A percentile compares a stretch with the other conserved stretches of the same genome.
These are phyloP conservation scores for Choricystis sp. DNA, from an alignment of 139 green algal species.

Conservation along the genomic window DNA sequence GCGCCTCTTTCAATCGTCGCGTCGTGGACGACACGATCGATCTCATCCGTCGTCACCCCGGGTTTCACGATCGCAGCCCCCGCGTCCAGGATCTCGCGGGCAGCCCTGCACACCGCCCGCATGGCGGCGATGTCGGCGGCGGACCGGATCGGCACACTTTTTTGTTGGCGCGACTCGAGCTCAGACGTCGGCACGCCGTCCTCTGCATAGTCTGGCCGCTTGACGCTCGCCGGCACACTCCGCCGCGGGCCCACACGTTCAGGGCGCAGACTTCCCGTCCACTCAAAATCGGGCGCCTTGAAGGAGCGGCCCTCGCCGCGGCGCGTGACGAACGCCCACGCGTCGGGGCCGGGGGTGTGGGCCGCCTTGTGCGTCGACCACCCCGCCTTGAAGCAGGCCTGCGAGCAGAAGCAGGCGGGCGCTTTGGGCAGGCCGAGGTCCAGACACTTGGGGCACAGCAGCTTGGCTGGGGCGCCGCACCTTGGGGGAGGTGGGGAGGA, in stretches of 20 bases:
- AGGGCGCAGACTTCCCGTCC: conserved; percentile 73
- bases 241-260: conserved; percentile 44
- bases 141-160: conserved; percentile 35
- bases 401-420: conserved; percentile 66
- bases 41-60: conserved; percentile 85
- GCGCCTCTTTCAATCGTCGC: conserved; percentile 52
- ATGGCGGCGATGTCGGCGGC: conserved; percentile 53
- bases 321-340: conserved; percentile 60
- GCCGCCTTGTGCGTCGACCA: conserved; percentile 67
- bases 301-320: conserved; percentile 34
- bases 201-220: conserved; percentile 18
- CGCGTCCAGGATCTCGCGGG: conserved; percentile 59
- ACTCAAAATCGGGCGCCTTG: conserved; percentile 58
- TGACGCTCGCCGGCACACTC: conserved; percentile 18
- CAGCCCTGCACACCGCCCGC: conserved; percentile 49
- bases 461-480: conserved; percentile 34
- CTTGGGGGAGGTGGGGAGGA: background rate
- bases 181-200: conserved; percentile 47
- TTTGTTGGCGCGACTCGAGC: conserved; percentile 57
- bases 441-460: conserved; percentile 87
- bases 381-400: conserved; percentile 89
- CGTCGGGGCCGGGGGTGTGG: conserved; percentile 34
- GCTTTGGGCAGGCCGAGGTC: conserved; percentile 54
- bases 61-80: conserved; percentile 49
- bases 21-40: conserved; percentile 79